phyloP scores from a whole-genome alignment of 2,329 filamentous ascomycete species.

The Sclerotiophoma versabilis region DNA sequence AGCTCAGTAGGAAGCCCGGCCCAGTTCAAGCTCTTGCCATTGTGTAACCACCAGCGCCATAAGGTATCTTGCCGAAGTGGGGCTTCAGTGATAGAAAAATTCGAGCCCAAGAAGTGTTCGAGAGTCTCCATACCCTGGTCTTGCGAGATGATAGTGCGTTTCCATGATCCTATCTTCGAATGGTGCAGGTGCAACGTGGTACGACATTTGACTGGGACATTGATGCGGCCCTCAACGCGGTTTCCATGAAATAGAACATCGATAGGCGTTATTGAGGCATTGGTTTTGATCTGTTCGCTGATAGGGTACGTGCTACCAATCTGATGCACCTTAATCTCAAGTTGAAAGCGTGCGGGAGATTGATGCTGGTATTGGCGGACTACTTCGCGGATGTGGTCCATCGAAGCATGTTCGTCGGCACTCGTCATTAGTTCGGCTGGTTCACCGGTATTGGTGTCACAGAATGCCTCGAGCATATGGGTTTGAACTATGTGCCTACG shows the following conservation, averaged over 20 bases:
- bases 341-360: neutral
- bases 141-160: neutral
- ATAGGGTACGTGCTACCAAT: neutral
- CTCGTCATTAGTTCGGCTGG: neutral
- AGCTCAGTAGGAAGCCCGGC: constrained; percentile 32
- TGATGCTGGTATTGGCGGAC: neutral
- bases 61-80: constrained; percentile 2
- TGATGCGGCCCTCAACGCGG: neutral
- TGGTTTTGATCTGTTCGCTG: accelerated
- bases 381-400: neutral
- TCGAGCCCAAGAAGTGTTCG: constrained; percentile 4
- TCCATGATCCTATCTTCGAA: neutral
- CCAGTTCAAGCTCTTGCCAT: constrained; percentile 40
- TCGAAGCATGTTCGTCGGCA: neutral
- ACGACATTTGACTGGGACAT: neutral
- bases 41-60: constrained; percentile 32
- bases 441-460: too few species aligned
- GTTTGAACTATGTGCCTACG: neutral
- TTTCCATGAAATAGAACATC: neutral
- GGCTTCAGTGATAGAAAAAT: constrained; percentile 5
- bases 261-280: neutral
- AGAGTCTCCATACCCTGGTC: neutral
- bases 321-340: neutral
- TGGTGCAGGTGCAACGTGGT: neutral
- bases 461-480: neutral